These are phyloP conservation scores for Biscutella laevigata DNA, from an alignment of 441 rosid genomes.

Conservation along the genomic window DNA sequence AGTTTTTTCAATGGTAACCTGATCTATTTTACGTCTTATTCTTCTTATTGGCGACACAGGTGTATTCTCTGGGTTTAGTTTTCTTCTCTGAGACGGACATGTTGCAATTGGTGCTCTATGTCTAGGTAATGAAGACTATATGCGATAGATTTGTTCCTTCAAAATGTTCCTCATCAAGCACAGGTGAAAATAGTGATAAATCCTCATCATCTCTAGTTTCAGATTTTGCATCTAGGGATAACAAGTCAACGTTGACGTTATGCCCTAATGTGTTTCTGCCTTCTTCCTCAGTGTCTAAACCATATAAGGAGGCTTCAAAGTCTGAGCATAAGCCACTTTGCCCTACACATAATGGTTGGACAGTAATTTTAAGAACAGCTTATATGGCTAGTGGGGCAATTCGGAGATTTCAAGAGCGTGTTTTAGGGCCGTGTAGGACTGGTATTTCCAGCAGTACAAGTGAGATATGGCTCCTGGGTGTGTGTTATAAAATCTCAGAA, in stretches of 20 bases:
- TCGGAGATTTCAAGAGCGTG: conserved; percentile 83
- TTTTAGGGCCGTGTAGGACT: conserved; percentile 57
- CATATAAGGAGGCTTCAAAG: conserved; percentile 33
- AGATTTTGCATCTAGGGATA: conserved; percentile 34
- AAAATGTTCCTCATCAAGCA: conserved; percentile 38
- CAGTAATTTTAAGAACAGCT: conserved; percentile 57
- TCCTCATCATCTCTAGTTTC: conserved; percentile 37
- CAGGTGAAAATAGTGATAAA: conserved; percentile 28
- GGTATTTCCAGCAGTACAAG: conserved; percentile 56
- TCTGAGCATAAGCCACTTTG: conserved; percentile 34
- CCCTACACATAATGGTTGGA: conserved; percentile 51
- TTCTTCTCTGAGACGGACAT: conserved; percentile 26
- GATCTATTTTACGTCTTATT: not conserved
- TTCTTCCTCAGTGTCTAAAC: conserved; percentile 55
- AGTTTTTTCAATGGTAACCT: not conserved
- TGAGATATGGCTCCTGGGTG: conserved; percentile 86
- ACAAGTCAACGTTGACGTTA: conserved; percentile 32
- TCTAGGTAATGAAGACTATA: conserved; percentile 75
- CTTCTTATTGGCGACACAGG: conserved; percentile 22
- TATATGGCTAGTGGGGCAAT: conserved; percentile 62
- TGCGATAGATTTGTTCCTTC: conserved; percentile 47
- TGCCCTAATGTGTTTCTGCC: conserved; percentile 50
- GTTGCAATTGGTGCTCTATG: conserved; percentile 23
- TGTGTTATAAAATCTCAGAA: conserved; percentile 53
- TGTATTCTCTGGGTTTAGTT: conserved; percentile 13